A percentile compares a stretch with the other conserved stretches of the same genome.
These are phyloP conservation scores for Silybum marianum DNA, from an alignment of 129 eudicot species.

Conservation along the genomic window DNA sequence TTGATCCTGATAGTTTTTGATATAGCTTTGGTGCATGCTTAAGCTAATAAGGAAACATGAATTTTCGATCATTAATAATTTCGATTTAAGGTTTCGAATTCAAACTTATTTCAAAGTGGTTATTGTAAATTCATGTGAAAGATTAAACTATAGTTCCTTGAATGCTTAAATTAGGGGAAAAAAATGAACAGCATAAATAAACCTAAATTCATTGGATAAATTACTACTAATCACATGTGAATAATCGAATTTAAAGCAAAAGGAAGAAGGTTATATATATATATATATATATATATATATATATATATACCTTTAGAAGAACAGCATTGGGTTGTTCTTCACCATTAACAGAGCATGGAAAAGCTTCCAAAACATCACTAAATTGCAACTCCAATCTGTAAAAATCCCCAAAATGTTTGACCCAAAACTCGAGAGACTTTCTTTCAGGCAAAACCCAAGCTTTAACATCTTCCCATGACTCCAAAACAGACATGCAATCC, in stretches of 20 bases:
- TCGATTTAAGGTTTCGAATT: not conserved
- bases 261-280: not conserved
- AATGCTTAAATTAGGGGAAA: not conserved
- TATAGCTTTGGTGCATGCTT: constrained; percentile 84
- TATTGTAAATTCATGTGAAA: not conserved
- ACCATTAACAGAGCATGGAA: constrained; percentile 45
- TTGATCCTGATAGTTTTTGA: constrained; percentile 65
- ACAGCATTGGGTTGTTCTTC: constrained; percentile 50
- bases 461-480: constrained; percentile 66
- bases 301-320: constrained; percentile 63
- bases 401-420: constrained; percentile 35
- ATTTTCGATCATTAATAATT: not conserved
- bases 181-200: not conserved
- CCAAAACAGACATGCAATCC: constrained; percentile 61
- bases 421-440: constrained; percentile 56
- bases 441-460: constrained; percentile 80
- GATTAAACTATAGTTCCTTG: constrained; percentile 1
- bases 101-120: not conserved
- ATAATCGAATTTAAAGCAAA: not conserved
- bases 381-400: constrained; percentile 79
- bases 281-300: too few relatives aligned
- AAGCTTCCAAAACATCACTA: constrained; percentile 68
- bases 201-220: not conserved
- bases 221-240: constrained; percentile 3
- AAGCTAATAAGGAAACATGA: constrained; percentile 48